Percentiles rank a stretch among this genome's conserved stretches.
Conservation (phyloP, 169 alveolate species). For the Eimeria zaria region DNA sequence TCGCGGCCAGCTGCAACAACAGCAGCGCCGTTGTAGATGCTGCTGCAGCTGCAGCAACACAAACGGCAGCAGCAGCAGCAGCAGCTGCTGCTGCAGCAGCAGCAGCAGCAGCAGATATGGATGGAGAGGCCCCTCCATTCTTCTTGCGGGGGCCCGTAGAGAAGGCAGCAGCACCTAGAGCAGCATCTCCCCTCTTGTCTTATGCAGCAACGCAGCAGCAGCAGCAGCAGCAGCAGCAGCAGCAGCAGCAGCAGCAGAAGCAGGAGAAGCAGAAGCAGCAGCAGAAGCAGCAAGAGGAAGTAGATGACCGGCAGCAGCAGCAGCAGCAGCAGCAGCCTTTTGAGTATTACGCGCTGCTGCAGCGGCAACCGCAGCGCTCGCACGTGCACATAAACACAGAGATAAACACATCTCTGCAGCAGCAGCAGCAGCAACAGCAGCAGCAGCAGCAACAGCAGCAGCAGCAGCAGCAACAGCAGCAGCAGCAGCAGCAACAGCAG, state of each 20-base stretch:
- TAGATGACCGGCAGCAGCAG: background rate
- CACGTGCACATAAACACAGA: too few relatives aligned
- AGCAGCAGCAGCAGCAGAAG: conserved; percentile 11
- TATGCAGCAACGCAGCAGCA: background rate
- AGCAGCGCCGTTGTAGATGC: background rate
- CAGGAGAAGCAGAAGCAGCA: conserved; percentile 12
- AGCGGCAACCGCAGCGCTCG: conserved; percentile 44
- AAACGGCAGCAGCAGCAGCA: background rate
- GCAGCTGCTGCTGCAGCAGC: conserved; percentile 3
- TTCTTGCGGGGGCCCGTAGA: conserved; percentile 11
- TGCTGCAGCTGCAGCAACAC: background rate
- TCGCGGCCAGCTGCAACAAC: background rate
- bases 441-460: conserved; percentile 22
- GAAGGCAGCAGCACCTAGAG: background rate
- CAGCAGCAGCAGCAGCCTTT: conserved; percentile 1
- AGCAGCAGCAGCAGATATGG: conserved; percentile 2
- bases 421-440: background rate
- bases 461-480: conserved; percentile 10
- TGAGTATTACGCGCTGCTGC: too few relatives aligned
- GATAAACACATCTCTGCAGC: too few relatives aligned
- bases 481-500: conserved; percentile 4
- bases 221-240: conserved; percentile 10
- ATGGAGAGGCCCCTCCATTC: conserved; percentile 17
- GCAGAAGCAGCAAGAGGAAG: background rate
- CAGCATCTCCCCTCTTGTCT: background rate